Evolutionary conservation across 345 rosid species (phyloP), one percentile per base, ranked within the genome.

Genomic region (Eutrema yunnanense): DNA sequence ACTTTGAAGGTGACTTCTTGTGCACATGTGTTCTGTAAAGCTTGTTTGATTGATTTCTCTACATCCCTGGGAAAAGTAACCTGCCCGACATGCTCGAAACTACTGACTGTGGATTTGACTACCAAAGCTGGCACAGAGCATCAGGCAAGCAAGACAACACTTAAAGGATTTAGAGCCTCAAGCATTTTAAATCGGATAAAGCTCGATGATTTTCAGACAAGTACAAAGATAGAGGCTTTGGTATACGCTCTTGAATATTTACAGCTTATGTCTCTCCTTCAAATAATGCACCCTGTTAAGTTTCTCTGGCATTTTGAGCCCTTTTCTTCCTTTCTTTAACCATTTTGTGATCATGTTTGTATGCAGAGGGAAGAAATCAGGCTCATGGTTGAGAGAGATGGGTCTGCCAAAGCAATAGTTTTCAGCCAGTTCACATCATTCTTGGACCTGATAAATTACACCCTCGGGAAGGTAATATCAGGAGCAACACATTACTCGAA

Each of bases 201-300:
- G 63, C 79, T 95, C 50, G 78, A 85, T 43, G 87, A 92, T 62
- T 95, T 95, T 79, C 96, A 95, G 84, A 86, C 99, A 16, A 95
- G 99, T 84, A 95, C 99, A 62, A 95, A 94, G 81, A 91, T 95
- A 64, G 99, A 95, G 79, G 99, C 99, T 73, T 83, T 95, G 96
- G 99, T 95, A 84, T 47, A 87, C 64, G 11, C 40, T 78, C 32
- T 57, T 67, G 13, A 59, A 27, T 46, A 11, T 52, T 6, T 12
- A 62, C 57, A 49, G 46, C 22, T 60, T 62, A 59, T 36, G 77
- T 47, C 43, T 49, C 53, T 41, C 19, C 26, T 47, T 10, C 9
- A 16, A 37, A 36, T 46, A 51, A 57, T 38, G 34, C 57, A 46
- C 38, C 26, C 42, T 55, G 9, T 1, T 56, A 37, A 56, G 32